phyloP scores from a whole-genome alignment of 441 rosid species.

The Arabidopsis lyrata region DNA sequence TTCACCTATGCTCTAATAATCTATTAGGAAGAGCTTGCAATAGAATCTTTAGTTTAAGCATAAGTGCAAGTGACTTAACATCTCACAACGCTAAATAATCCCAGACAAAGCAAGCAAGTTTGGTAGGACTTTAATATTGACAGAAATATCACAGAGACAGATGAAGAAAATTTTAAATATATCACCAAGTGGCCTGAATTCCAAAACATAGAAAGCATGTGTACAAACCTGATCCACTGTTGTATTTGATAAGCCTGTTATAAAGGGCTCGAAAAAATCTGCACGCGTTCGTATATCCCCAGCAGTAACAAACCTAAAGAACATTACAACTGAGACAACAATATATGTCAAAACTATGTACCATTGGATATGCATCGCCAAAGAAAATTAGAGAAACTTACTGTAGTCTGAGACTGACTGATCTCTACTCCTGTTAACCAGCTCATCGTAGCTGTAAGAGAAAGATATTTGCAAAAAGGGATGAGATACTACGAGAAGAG shows the following conservation, averaged over 20 bases:
- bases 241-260: conserved; percentile 77
- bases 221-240: conserved; percentile 91
- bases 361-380: conserved; percentile 23
- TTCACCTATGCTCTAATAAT: neutral
- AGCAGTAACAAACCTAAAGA: conserved; percentile 97
- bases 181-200: conserved; percentile 1
- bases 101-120: conserved; percentile 1
- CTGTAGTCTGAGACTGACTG: conserved; percentile 91
- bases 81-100: neutral
- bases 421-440: conserved; percentile 81
- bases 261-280: conserved; percentile 89
- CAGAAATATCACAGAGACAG: neutral
- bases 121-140: neutral
- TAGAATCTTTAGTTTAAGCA: conserved; percentile 11
- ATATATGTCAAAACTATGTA: conserved; percentile 47
- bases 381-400: conserved; percentile 50
- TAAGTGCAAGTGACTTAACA: neutral
- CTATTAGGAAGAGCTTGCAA: neutral
- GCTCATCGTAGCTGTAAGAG: conserved; percentile 73
- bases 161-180: neutral
- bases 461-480: conserved; percentile 25
- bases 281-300: conserved; percentile 91
- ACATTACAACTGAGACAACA: conserved; percentile 91
- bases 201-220: conserved; percentile 15
- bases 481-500: conserved; percentile 40